Conservation (phyloP, 441 rosid genomes). For the Adansonia grandidieri region DNA sequence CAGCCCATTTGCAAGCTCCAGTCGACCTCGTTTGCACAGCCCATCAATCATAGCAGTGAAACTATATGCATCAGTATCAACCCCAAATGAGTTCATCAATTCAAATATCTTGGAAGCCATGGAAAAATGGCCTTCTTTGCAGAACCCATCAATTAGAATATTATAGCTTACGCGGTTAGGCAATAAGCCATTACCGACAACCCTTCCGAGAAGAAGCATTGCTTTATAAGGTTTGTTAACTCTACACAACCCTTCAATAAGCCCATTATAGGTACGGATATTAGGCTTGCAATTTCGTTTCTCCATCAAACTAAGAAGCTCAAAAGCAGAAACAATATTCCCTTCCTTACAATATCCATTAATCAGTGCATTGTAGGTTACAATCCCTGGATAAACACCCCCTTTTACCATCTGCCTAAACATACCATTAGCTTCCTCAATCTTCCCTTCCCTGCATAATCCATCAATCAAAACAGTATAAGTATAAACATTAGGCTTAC, state of each 20-base stretch:
- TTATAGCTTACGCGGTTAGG: slow-evolving; percentile 44
- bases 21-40: slow-evolving; percentile 42
- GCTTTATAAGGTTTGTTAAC: slow-evolving; percentile 44
- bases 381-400: slow-evolving; percentile 36
- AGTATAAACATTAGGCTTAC: slow-evolving; percentile 44
- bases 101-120: slow-evolving; percentile 42
- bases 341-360: slow-evolving; percentile 55
- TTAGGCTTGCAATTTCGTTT: slow-evolving; percentile 44
- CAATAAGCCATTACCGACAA: slow-evolving; percentile 39
- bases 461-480: slow-evolving; percentile 47
- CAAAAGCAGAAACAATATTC: slow-evolving; percentile 35
- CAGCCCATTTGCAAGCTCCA: slow-evolving; percentile 42
- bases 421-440: slow-evolving; percentile 48
- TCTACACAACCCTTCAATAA: slow-evolving; percentile 52
- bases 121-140: slow-evolving; percentile 47
- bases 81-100: slow-evolving; percentile 37
- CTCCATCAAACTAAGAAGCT: slow-evolving; percentile 47
- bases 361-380: slow-evolving; percentile 51
- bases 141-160: slow-evolving; percentile 45
- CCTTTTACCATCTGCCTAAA: slow-evolving; percentile 38
- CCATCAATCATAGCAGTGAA: slow-evolving; percentile 43
- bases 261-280: slow-evolving; percentile 48
- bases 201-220: slow-evolving; percentile 33
- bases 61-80: slow-evolving; percentile 41
- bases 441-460: slow-evolving; percentile 46